phyloP scores from a whole-genome alignment of 345 rosid genomes.

The Gossypium stocksii region DNA sequence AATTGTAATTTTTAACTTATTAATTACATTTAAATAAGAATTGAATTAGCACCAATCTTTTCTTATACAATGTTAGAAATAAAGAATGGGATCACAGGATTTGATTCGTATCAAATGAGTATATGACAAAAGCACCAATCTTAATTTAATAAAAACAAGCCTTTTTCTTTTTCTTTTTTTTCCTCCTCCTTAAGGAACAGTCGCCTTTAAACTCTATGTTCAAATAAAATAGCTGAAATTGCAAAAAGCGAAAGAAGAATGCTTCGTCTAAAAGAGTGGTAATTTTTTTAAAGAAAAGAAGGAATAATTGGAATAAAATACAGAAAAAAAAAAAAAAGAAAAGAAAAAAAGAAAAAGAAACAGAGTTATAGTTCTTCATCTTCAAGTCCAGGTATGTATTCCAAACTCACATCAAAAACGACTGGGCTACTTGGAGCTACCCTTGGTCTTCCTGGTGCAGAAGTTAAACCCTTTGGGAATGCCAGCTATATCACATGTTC shows the following conservation, averaged over 20 bases:
- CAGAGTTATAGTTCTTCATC: constrained; percentile 36
- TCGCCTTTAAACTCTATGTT: background rate
- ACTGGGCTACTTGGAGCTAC: constrained; percentile 89
- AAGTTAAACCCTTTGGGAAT: constrained; percentile 78
- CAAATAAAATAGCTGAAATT: background rate
- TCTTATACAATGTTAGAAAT: too few relatives aligned
- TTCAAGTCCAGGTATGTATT: constrained; percentile 90
- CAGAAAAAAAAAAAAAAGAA: background rate
- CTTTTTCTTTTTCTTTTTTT: too few relatives aligned
- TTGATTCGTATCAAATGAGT: too few relatives aligned
- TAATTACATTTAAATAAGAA: too few relatives aligned
- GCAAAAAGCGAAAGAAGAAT: background rate
- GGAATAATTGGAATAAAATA: constrained; percentile 11
- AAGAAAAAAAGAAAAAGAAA: background rate
- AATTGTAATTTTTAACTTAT: too few relatives aligned
- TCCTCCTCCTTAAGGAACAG: too few relatives aligned
- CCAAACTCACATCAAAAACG: constrained; percentile 86
- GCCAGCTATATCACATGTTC: constrained; percentile 50
- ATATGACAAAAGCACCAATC: too few relatives aligned
- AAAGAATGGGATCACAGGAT: too few relatives aligned
- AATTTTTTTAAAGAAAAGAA: background rate
- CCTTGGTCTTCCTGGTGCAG: constrained; percentile 97
- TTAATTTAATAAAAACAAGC: too few relatives aligned
- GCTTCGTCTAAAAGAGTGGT: background rate
- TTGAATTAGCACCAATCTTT: too few relatives aligned